A percentile compares a stretch with the other conserved stretches of the same genome.
Conservation (phyloP, 441 rosid species). For the Rhodomyrtus psidioides region DNA sequence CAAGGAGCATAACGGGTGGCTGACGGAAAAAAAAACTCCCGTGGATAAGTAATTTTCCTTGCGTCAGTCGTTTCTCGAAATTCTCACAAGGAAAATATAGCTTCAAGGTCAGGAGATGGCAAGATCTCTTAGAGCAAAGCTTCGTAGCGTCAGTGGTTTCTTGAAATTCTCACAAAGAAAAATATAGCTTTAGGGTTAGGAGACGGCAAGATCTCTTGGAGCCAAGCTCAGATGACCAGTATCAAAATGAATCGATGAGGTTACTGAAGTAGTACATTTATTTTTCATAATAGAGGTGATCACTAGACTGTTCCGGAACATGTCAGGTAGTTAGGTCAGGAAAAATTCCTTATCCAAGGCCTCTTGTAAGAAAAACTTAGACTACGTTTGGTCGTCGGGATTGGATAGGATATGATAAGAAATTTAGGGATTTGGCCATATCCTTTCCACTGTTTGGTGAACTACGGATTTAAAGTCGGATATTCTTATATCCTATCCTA, state of each 20-base stretch:
- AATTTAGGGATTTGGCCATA: too few relatives aligned
- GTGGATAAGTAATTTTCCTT: not conserved
- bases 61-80: fast-evolving
- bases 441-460: too few relatives aligned
- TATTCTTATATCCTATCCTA: too few relatives aligned
- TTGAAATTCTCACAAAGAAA: not conserved
- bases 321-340: not conserved
- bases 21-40: fast-evolving
- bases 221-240: not conserved
- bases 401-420: too few relatives aligned
- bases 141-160: fast-evolving
- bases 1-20: fast-evolving
- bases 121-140: not conserved
- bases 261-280: not conserved
- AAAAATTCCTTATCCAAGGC: too few relatives aligned
- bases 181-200: too few relatives aligned
- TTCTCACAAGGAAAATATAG: not conserved
- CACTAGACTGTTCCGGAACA: not conserved
- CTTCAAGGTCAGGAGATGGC: not conserved
- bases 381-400: too few relatives aligned
- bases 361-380: not conserved
- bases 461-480: too few relatives aligned
- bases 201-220: not conserved
- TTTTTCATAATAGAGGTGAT: not conserved
- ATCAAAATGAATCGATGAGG: fast-evolving